Evolutionary conservation across 129 eudicot genomes (phyloP).

Genomic region (Pseudognaphalium luteoalbum): DNA sequence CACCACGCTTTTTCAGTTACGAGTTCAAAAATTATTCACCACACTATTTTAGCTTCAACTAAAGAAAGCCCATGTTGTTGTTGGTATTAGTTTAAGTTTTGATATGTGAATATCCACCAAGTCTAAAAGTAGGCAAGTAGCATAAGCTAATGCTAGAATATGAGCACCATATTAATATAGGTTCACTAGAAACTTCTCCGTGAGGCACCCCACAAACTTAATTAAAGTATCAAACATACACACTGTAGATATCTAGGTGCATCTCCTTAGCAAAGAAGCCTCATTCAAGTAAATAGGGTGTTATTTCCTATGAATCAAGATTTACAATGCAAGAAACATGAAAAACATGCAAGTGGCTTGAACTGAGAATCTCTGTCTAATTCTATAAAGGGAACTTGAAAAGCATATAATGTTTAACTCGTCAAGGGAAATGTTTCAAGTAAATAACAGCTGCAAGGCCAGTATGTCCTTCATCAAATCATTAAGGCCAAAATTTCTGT

Average conservation of each 20-base stretch:
- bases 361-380: background rate
- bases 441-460: background rate
- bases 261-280: background rate
- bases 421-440: background rate
- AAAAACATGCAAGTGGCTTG: background rate
- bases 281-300: background rate
- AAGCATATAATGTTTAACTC: background rate
- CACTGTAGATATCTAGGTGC: background rate
- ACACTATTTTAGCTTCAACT: background rate
- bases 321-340: background rate
- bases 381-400: background rate
- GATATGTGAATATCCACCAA: background rate
- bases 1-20: background rate
- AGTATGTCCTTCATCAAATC: background rate
- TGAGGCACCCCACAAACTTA: background rate
- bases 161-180: background rate
- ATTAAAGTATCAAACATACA: background rate
- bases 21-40: background rate
- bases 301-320: background rate
- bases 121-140: constrained; percentile 1
- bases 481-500: background rate
- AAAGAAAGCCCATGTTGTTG: background rate
- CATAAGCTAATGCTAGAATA: background rate
- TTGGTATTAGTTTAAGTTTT: background rate
- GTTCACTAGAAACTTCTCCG: background rate